phyloP scores from a whole-genome alignment of 768 basidiomycete genomes.

The Rhodotorula toruloides region DNA sequence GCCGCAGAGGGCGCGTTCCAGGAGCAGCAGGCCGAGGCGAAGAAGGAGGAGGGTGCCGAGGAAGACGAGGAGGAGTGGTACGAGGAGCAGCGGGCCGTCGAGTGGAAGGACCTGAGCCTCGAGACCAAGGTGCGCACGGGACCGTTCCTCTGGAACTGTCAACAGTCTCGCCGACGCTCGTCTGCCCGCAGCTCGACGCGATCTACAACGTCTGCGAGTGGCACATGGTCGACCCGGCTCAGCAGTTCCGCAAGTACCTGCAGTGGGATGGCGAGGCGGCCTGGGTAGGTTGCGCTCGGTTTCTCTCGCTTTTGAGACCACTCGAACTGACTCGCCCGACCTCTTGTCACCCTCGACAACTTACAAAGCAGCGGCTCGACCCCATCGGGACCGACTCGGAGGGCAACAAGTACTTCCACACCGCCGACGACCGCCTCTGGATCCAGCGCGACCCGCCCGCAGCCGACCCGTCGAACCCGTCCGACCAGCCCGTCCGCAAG shows the following conservation, averaged over 20 bases:
- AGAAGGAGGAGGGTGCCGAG: not conserved
- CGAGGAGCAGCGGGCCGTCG: constrained; percentile 30
- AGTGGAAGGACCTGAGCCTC: constrained; percentile 31
- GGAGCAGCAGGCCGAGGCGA: constrained; percentile 4
- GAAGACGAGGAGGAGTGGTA: constrained; percentile 27
- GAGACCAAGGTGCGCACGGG: constrained; percentile 30
- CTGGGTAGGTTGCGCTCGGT: constrained; percentile 18
- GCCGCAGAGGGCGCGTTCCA: not conserved
- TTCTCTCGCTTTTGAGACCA: not conserved
- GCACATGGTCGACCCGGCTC: constrained; percentile 39
- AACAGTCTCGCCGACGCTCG: too few relatives aligned
- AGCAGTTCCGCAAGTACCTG: constrained; percentile 34
- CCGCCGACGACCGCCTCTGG: constrained; percentile 38
- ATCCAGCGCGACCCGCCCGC: constrained; percentile 25
- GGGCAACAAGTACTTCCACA: constrained; percentile 33
- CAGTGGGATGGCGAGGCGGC: constrained; percentile 32
- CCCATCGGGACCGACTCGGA: constrained; percentile 27
- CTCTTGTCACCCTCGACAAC: not conserved
- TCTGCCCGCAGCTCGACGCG: constrained; percentile 19
- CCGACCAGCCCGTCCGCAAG: not conserved
- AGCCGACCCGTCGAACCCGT: constrained; percentile 1
- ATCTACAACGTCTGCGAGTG: constrained; percentile 39
- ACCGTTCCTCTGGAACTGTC: too few relatives aligned
- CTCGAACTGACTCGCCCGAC: not conserved
- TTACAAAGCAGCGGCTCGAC: constrained; percentile 27